Evolutionary conservation across 176 grass and related monocot species (phyloP).

Genomic region (Pontederia crassipes): DNA sequence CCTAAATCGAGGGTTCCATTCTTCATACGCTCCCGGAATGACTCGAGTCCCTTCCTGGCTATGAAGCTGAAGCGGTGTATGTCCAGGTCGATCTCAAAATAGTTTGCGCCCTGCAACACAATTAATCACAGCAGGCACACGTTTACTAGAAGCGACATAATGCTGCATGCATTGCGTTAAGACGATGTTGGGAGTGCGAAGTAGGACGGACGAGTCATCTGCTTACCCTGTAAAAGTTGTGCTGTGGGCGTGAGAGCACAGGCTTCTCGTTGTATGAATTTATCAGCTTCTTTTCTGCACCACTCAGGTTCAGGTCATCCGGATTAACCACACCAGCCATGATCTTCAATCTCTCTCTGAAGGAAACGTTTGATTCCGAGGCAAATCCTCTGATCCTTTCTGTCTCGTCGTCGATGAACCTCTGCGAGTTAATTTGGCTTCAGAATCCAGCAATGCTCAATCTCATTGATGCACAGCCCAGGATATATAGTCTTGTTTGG

Average conservation of each 20-base stretch:
- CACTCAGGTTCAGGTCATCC: conserved; percentile 68
- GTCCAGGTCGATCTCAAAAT: conserved; percentile 95
- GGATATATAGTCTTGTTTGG: neutral
- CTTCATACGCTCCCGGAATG: conserved; percentile 74
- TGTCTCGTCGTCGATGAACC: conserved; percentile 63
- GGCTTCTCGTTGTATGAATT: conserved; percentile 95
- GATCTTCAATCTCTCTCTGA: conserved; percentile 87
- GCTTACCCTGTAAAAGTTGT: conserved; percentile 70
- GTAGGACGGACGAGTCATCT: neutral
- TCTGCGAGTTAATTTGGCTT: conserved; percentile 21
- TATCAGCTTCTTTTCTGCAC: conserved; percentile 76
- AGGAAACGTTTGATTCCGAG: conserved; percentile 53
- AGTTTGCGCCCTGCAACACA: conserved; percentile 61
- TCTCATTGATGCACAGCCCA: neutral
- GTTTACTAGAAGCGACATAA: neutral
- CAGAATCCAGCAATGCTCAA: too few relatives aligned
- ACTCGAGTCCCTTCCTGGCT: conserved; percentile 84
- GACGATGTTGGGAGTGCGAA: too few relatives aligned
- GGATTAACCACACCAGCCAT: conserved; percentile 87
- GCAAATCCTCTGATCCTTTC: conserved; percentile 85
- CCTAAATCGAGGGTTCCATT: conserved; percentile 87
- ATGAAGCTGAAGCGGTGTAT: conserved; percentile 98
- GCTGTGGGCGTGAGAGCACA: conserved; percentile 89
- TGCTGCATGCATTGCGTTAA: neutral
- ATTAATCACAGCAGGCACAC: neutral